Evolutionary conservation across 2,329 filamentous ascomycete genomes (phyloP), one percentile per base, ranked within the genome.

Genomic region (Emergomyces africanus): DNA sequence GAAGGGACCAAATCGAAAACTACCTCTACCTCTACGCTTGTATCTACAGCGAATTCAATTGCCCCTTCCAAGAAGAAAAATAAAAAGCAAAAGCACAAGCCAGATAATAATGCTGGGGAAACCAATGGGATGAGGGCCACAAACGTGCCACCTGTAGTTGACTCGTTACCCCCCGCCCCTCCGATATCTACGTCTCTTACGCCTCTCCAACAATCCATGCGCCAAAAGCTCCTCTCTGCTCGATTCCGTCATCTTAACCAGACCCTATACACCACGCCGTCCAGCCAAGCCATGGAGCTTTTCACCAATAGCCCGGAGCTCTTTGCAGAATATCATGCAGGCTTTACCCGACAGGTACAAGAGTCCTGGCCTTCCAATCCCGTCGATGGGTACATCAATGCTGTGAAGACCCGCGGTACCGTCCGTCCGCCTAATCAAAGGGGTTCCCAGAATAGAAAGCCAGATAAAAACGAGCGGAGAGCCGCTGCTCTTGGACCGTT

Each of bases 201-300:
- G 0, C 90, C 94, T 3, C 84, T 99, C 59, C 94, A 99, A 78
- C 84, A 87, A 59, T 85, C 89, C 3, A 99, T 99, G 94, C 86
- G 89, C 62, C 87, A 90, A 70, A 99, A 99, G 78, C 85, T 99
- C 63, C 81, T 95, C 63, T 95, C 91, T 10, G 91, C 94, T 1
- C 90, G 94, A 60, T 99, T 99, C 82, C 90, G 94, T 64, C 90
- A 97, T 74, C 84, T 99, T 62, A 99, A 99, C 73, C 88, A 99
- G 77, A 92, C 90, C 0, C 85, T 99, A 15, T 99, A 99, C 77
- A 97, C 92, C 4, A 89, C 86, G 8, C 89, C 91, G 0, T 99
- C 94, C 0, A 78, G 79, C 41, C 85, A 94, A 64, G 88, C 94
- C n/a, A 84, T 94, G 66, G 77, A 81, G 56, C 83, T 97, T 28